phyloP scores from a whole-genome alignment of 2,329 filamentous ascomycete genomes.

The Cucurbitaria berberidis region DNA sequence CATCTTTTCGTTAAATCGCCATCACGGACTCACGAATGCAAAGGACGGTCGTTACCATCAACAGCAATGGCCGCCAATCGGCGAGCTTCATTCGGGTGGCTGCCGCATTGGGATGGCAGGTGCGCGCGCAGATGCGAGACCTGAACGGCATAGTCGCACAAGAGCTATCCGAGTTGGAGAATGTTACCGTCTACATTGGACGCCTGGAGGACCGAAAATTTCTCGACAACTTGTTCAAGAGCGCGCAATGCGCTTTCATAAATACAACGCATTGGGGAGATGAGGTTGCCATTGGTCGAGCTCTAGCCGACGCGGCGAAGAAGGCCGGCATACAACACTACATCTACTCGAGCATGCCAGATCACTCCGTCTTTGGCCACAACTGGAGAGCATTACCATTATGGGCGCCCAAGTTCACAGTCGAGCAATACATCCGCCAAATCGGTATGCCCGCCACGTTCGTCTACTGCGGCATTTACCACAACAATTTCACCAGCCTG shows the following conservation, averaged over 20 bases:
- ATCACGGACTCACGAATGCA: slow-evolving; percentile 42
- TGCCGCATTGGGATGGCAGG: slow-evolving; percentile 89
- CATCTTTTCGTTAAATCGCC: slow-evolving; percentile 3
- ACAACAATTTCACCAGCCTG: slow-evolving; percentile 97
- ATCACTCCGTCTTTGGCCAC: slow-evolving; percentile 80
- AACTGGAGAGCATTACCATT: slow-evolving; percentile 83
- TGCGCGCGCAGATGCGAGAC: slow-evolving; percentile 89
- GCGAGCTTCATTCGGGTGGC: slow-evolving; percentile 94
- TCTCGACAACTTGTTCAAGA: slow-evolving; percentile 79
- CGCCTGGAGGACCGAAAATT: slow-evolving; percentile 74
- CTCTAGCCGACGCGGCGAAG: slow-evolving; percentile 87
- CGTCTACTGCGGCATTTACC: slow-evolving; percentile 96
- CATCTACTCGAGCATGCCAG: slow-evolving; percentile 96
- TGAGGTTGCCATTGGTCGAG: slow-evolving; percentile 86
- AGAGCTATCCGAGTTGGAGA: slow-evolving; percentile 81
- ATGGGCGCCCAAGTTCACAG: slow-evolving; percentile 90
- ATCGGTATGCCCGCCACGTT: slow-evolving; percentile 87
- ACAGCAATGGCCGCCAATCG: slow-evolving; percentile 93
- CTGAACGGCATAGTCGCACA: slow-evolving; percentile 85
- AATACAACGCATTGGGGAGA: slow-evolving; percentile 98
- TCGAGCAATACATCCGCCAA: slow-evolving; percentile 88
- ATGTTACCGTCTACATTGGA: slow-evolving; percentile 75
- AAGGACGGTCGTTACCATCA: slow-evolving; percentile 86
- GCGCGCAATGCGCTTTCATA: slow-evolving; percentile 89
- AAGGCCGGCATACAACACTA: slow-evolving; percentile 85